A percentile compares a stretch with the other conserved stretches of the same genome.
Conservation (phyloP, 192 early-diverging fungal genomes). For the Rhizophagus clarus region DNA sequence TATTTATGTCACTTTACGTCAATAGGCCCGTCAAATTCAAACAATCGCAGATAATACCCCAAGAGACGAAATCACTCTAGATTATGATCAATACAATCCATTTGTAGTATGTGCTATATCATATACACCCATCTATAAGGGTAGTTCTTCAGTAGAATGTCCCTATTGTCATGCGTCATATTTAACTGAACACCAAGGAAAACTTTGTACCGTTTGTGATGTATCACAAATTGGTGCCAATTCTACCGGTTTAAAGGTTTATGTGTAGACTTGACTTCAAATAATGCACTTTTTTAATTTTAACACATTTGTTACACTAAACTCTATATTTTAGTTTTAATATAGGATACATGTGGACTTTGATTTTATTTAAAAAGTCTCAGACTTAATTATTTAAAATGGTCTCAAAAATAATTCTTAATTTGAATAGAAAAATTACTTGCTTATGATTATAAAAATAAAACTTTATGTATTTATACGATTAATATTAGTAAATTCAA, state of each 20-base stretch:
- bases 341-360: too few relatives aligned
- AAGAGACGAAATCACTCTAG: slow-evolving; percentile 76
- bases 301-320: too few relatives aligned
- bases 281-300: too few relatives aligned
- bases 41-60: slow-evolving; percentile 76
- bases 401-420: too few relatives aligned
- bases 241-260: slow-evolving; percentile 69
- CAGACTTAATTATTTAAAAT: too few relatives aligned
- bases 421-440: too few relatives aligned
- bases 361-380: too few relatives aligned
- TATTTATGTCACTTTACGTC: background rate
- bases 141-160: slow-evolving; percentile 77
- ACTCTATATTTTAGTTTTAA: too few relatives aligned
- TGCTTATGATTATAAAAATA: too few relatives aligned
- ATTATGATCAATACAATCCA: slow-evolving; percentile 97
- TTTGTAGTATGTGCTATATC: slow-evolving; percentile 86
- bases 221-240: slow-evolving; percentile 81
- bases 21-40: slow-evolving; percentile 73
- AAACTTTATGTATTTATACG: too few relatives aligned
- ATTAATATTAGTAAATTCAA: too few relatives aligned
- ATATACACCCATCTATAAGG: slow-evolving; percentile 88
- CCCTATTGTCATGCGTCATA: slow-evolving; percentile 88
- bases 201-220: slow-evolving; percentile 86
- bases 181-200: slow-evolving; percentile 79
- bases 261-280: slow-evolving; percentile 34